Evolutionary conservation across 1,284 basidiomycete genomes (phyloP).

Genomic region (Waitea zeae): DNA sequence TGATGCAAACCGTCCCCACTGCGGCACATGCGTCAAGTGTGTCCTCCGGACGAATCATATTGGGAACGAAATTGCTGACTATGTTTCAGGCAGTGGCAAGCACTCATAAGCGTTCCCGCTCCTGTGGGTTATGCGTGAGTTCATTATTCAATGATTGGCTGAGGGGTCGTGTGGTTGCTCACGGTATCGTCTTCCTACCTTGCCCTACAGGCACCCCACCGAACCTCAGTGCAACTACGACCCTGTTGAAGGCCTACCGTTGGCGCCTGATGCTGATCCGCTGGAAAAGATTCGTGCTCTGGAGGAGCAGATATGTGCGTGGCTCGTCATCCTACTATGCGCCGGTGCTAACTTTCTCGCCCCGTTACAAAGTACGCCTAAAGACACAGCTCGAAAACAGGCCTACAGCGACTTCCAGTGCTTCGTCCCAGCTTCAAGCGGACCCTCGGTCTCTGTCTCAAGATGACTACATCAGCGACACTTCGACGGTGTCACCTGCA

Average conservation of each 20-base stretch:
- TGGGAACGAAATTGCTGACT: conserved; percentile 5
- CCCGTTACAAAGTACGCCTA: too few species aligned
- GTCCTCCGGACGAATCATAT: conserved; percentile 11
- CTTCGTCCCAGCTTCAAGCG: too few species aligned
- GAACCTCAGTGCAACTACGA: conserved; percentile 73
- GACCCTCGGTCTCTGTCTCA: not conserved
- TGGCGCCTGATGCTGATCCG: conserved; percentile 59
- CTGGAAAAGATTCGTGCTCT: conserved; percentile 54
- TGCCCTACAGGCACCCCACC: conserved; percentile 43
- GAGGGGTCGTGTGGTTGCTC: conserved; percentile 1
- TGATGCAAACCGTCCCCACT: conserved; percentile 66
- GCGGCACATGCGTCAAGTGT: conserved; percentile 66
- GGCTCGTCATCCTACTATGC: conserved; percentile 8
- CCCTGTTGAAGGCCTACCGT: conserved; percentile 60
- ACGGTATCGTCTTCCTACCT: conserved; percentile 1
- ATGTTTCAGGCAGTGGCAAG: conserved; percentile 49
- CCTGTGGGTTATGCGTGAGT: conserved; percentile 64
- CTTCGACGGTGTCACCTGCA: conserved; percentile 1
- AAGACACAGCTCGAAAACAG: too few species aligned
- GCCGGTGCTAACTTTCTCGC: too few species aligned
- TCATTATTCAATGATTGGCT: conserved; percentile 1
- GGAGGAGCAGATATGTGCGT: conserved; percentile 60
- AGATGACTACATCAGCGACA: conserved; percentile 3
- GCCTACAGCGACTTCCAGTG: too few species aligned
- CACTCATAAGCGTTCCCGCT: conserved; percentile 60